These are phyloP conservation scores for Holtermanniella nyarrowii DNA, from an alignment of 768 basidiomycete species.

Conservation along the genomic window DNA sequence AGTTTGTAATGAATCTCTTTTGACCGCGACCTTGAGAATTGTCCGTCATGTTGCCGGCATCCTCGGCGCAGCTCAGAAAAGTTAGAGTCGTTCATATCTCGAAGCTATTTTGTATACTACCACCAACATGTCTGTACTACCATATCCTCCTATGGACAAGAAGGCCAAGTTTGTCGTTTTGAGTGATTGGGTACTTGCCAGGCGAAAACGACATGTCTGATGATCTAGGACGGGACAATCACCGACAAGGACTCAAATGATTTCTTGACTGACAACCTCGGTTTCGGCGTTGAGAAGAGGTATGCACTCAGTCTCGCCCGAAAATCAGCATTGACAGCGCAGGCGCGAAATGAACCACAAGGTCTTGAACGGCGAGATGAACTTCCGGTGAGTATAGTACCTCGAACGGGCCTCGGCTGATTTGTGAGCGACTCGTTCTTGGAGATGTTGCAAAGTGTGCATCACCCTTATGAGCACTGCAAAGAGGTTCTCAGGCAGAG, in stretches of 20 bases:
- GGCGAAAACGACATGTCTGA: conserved; percentile 4
- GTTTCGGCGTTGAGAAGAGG: conserved; percentile 67
- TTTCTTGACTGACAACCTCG: conserved; percentile 82
- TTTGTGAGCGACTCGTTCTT: conserved; percentile 69
- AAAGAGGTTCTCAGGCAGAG: conserved; percentile 62
- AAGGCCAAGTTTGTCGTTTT: conserved; percentile 77
- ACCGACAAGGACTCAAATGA: conserved; percentile 89
- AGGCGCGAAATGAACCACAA: conserved; percentile 59
- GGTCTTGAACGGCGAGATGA: conserved; percentile 55
- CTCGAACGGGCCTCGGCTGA: background rate
- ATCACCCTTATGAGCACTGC: conserved; percentile 73
- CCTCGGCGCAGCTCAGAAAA: too few relatives aligned
- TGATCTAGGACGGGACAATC: conserved; percentile 56
- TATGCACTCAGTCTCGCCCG: background rate
- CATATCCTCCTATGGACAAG: conserved; percentile 67
- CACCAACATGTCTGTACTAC: conserved; percentile 45
- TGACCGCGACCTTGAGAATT: too few relatives aligned
- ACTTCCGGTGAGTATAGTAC: conserved; percentile 51
- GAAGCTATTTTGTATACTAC: background rate
- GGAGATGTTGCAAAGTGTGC: conserved; percentile 71
- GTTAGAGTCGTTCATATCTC: background rate
- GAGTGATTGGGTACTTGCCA: conserved; percentile 68
- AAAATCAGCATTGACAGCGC: background rate
- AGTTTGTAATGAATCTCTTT: too few relatives aligned
- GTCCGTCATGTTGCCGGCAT: too few relatives aligned